Evolutionary conservation across 306 rosid genomes (phyloP), one percentile per base, ranked within the genome.

Genomic region (Delonix regia): DNA sequence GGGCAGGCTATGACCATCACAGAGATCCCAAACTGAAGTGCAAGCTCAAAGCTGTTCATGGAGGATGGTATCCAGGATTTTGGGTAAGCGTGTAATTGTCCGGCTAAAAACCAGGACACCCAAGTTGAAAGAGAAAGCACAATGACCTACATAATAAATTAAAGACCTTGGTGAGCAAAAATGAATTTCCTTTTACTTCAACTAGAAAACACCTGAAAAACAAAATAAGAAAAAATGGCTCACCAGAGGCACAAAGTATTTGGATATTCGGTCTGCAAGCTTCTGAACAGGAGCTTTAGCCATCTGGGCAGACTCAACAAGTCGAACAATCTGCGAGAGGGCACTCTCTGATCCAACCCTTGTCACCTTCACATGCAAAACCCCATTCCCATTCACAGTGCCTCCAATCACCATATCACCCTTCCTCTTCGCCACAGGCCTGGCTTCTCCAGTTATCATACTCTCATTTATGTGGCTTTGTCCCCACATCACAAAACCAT

Each of bases 1-100:
- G 97, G 97, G 73, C 97, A 92, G 16, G 97, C 97, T 78, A 90
- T 92, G 82, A 92, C 97, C 93, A 92, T 88, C 30, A 90, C 96
- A 11, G 96, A 89, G 13, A 92, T 92, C 33, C 96, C 97, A 81
- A 92, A 92, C 83, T 90, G 97, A 36, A 92, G 87, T 18, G 96
- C 93, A 53, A 92, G 91, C 85, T 92, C 92, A 57, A 90, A 92
- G 68, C 92, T 85, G 63, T 88, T 88, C 83, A 88, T 88, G 30
- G 93, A 88, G 52, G 87, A 79, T 51, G 94, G 94, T 38, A 92
- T 81, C 93, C 93, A 89, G 45, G 94, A 90, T 38, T 52, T 78
- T 0, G 97, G 92, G 60, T 90, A 92, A 24, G 80, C 76, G 15
- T 86, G 81, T 68, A 84, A 86, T 78, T 76, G 84, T 70, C 97